These are phyloP conservation scores for Phaffomyces antillensis DNA, from an alignment of 805 yeast species.

Conservation along the genomic window DNA sequence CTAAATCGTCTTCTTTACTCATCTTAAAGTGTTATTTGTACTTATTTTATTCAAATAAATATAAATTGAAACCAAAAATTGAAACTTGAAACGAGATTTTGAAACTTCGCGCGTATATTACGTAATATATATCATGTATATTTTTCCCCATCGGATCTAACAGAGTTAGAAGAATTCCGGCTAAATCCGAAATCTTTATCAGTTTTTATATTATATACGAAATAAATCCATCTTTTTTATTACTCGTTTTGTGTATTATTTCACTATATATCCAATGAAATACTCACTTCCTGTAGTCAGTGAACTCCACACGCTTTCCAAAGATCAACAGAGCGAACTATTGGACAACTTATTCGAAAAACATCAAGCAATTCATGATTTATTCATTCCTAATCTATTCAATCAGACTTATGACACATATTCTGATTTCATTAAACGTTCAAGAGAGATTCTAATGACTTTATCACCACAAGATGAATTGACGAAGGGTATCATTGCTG, in stretches of 20 bases:
- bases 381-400: conserved; percentile 14
- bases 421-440: conserved; percentile 12
- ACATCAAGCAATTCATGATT: conserved; percentile 14
- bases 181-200: too few relatives aligned
- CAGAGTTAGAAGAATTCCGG: too few relatives aligned
- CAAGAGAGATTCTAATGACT: conserved; percentile 9
- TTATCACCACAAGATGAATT: conserved; percentile 11
- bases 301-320: conserved; percentile 16
- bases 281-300: conserved; percentile 28
- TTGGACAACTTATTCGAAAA: conserved; percentile 31
- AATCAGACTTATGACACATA: conserved; percentile 7
- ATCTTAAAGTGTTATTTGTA: background rate
- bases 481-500: conserved; percentile 55
- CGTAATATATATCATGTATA: too few relatives aligned
- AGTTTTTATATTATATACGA: too few relatives aligned
- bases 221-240: too few relatives aligned
- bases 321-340: conserved; percentile 29
- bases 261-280: conserved; percentile 1
- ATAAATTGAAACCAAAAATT: too few relatives aligned
- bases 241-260: background rate
- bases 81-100: too few relatives aligned
- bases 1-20: conserved; percentile 41
- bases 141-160: too few relatives aligned
- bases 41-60: too few relatives aligned
- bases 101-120: background rate